Evolutionary conservation across 1,284 basidiomycete species (phyloP).

Genomic region (Moesziomyces parantarcticus): DNA sequence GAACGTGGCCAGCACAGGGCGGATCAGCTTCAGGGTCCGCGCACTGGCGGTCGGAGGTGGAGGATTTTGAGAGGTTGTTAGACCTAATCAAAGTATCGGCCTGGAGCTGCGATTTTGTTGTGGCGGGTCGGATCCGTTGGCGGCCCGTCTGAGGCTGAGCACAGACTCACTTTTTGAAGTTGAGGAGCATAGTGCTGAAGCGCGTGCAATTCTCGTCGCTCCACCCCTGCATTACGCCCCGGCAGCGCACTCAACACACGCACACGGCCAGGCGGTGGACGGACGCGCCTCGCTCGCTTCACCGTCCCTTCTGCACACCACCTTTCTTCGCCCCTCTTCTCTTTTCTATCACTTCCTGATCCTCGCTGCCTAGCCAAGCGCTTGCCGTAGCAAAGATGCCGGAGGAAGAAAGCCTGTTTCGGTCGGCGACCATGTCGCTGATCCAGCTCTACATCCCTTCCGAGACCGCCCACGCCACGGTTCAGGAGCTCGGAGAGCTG

Average conservation of each 20-base stretch:
- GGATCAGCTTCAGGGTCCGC: background rate
- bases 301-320: background rate
- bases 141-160: background rate
- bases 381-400: conserved; percentile 30
- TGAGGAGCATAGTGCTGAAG: background rate
- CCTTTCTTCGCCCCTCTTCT: background rate
- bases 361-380: conserved; percentile 3
- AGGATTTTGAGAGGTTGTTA: background rate
- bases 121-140: conserved; percentile 25
- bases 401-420: conserved; percentile 63
- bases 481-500: conserved; percentile 92
- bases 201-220: conserved; percentile 1
- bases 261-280: conserved; percentile 9
- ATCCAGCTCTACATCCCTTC: conserved; percentile 97
- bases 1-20: background rate
- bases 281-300: conserved; percentile 3
- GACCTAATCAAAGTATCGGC: background rate
- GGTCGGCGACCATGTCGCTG: conserved; percentile 80
- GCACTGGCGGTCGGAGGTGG: background rate
- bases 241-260: background rate
- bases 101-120: background rate
- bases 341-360: background rate
- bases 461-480: conserved; percentile 96
- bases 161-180: background rate
- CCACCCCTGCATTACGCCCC: conserved; percentile 11